Conservation (phyloP, 2,329 filamentous ascomycete genomes). For the Beauveria bassiana region DNA sequence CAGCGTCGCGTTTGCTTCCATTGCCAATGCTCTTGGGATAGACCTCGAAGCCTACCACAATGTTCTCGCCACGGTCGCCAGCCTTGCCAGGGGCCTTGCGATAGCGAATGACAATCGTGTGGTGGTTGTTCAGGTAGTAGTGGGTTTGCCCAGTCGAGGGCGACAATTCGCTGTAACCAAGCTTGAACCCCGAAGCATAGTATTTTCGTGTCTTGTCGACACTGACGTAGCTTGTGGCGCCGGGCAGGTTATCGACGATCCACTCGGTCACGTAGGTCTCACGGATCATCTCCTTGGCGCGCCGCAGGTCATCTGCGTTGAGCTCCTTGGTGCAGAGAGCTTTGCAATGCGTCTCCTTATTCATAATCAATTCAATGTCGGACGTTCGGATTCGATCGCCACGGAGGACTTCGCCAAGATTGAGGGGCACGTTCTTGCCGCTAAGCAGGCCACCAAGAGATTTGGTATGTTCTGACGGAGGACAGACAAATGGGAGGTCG, state of each 20-base stretch:
- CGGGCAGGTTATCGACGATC: constrained; percentile 88
- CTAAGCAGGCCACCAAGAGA: constrained; percentile 62
- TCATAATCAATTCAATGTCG: constrained; percentile 74
- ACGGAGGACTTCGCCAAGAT: constrained; percentile 78
- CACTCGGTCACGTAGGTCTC: constrained; percentile 84
- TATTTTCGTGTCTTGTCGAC: constrained; percentile 80
- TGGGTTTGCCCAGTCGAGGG: constrained; percentile 50
- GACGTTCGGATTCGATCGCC: constrained; percentile 80
- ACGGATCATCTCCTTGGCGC: constrained; percentile 63
- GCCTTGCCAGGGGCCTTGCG: constrained; percentile 61
- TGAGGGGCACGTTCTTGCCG: constrained; percentile 71
- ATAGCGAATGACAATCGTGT: constrained; percentile 76
- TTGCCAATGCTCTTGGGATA: constrained; percentile 76
- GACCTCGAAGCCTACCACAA: constrained; percentile 83
- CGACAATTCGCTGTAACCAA: constrained; percentile 67
- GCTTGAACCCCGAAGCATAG: constrained; percentile 83
- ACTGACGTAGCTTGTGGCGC: constrained; percentile 81
- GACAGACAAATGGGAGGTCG: constrained; percentile 81
- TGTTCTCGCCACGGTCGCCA: constrained; percentile 63
- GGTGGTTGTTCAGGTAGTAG: constrained; percentile 80
- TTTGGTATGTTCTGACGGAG: constrained; percentile 60
- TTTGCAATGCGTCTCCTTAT: constrained; percentile 63
- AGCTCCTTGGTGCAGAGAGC: constrained; percentile 65
- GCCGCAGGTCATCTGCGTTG: constrained; percentile 54
- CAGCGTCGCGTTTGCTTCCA: constrained; percentile 48